Evolutionary conservation across 2,329 filamentous ascomycete genomes (phyloP), one percentile per base, ranked within the genome.

Genomic region (Aspergillus chevalieri): DNA sequence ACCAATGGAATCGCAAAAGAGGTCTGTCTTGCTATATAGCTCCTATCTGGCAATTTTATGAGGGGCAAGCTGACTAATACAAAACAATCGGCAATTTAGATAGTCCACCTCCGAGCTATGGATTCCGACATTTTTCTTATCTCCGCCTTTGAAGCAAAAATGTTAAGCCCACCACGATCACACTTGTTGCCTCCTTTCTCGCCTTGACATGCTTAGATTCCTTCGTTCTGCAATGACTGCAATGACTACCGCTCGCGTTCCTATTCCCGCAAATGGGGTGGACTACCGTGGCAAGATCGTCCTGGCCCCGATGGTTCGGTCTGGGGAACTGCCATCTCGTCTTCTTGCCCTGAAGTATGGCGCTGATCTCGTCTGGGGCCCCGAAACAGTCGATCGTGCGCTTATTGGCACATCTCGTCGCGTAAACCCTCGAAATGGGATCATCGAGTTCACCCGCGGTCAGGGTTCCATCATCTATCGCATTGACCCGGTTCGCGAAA

Each of bases 291-390:
- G 87, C 71, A 96, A 94, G 71, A 74, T 97, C 57, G 93, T 97
- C 42, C 85, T 98, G 55, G 93, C 93, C 53, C 93, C 93, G 38
- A 98, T 98, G 93, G 92, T 96, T 50, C 86, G 93, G 59, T 95
- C 89, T n/a, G 93, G 93, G 65, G 93, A 98, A 75, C 76, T 96
- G 52, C 92, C 93, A 3, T 93, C 89, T 36, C 85, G 93, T 51
- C 79, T 98, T 22, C 74, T 95, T 41, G 89, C 93, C 28, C 81
- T 98, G 53, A 87, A 94, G 65, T 97, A 98, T 68, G 93, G 93
- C 57, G 93, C 93, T 47, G 93, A 98, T 70, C 78, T 98, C 14
- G 93, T 98, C 57, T 98, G 93, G 92, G 92, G 93, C 10, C 93
- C 93, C 26, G 93, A 98, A 70, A 97, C 91, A 4, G 85, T 98